Conservation (phyloP, 768 basidiomycete species). For the Amanita fuliginea region DNA sequence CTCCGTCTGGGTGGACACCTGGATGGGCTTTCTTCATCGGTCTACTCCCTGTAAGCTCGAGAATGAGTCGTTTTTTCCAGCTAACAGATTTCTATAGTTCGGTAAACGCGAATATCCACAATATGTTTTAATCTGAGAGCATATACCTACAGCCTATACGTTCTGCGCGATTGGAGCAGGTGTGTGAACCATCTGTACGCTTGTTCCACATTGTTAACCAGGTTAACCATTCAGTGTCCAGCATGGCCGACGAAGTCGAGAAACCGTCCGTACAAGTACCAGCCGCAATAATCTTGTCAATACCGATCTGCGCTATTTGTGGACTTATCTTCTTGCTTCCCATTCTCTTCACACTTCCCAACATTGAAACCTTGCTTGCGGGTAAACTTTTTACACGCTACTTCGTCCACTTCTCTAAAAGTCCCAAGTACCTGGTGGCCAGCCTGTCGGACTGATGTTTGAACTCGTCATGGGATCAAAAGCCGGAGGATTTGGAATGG, state of each 20-base stretch:
- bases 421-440: slow-evolving; percentile 40
- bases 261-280: slow-evolving; percentile 46
- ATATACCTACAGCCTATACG: slow-evolving; percentile 29
- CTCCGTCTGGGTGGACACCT: slow-evolving; percentile 55
- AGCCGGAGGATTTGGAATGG: slow-evolving; percentile 53
- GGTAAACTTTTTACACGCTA: slow-evolving; percentile 21
- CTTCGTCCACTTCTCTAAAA: slow-evolving; percentile 4
- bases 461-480: slow-evolving; percentile 50
- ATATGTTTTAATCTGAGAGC: neutral
- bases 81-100: slow-evolving; percentile 15
- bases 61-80: neutral
- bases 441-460: slow-evolving; percentile 55
- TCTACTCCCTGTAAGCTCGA: slow-evolving; percentile 35
- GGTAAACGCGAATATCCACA: slow-evolving; percentile 14
- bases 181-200: slow-evolving; percentile 12
- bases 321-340: slow-evolving; percentile 51
- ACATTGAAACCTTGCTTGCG: slow-evolving; percentile 37
- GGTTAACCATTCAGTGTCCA: slow-evolving; percentile 29
- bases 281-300: slow-evolving; percentile 38
- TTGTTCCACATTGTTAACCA: neutral
- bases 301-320: slow-evolving; percentile 38
- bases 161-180: slow-evolving; percentile 56
- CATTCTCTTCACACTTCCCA: slow-evolving; percentile 55
- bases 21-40: slow-evolving; percentile 67
- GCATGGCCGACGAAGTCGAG: slow-evolving; percentile 60